A percentile compares a stretch with the other conserved stretches of the same genome.
Evolutionary conservation across 352 stramenopile species (phyloP).

Genomic region (Phytophthora idaei): DNA sequence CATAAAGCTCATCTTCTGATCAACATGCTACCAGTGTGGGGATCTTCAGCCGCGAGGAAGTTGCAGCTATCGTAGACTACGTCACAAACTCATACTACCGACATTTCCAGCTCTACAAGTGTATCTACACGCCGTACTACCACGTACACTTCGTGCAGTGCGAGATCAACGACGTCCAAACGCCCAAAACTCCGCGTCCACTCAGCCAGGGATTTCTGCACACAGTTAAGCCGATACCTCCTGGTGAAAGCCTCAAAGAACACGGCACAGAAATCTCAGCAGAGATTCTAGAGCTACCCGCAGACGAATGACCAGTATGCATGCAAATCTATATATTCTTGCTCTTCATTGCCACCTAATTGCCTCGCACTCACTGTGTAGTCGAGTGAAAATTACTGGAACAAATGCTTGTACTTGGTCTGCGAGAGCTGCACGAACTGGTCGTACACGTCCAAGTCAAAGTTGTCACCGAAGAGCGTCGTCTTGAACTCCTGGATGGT

Average conservation of each 20-base stretch:
- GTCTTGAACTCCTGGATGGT: slow-evolving; percentile 88
- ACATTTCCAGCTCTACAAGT: slow-evolving; percentile 84
- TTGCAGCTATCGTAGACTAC: slow-evolving; percentile 69
- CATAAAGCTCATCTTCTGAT: not conserved
- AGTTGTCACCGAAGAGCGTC: slow-evolving; percentile 82
- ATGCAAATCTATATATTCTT: slow-evolving; percentile 37
- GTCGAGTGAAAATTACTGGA: slow-evolving; percentile 48
- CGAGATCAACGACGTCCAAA: slow-evolving; percentile 52
- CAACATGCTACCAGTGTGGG: slow-evolving; percentile 40
- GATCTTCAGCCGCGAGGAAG: slow-evolving; percentile 61
- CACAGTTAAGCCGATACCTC: slow-evolving; percentile 6
- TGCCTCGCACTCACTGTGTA: not conserved
- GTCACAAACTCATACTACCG: slow-evolving; percentile 82
- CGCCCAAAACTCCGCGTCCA: slow-evolving; percentile 36
- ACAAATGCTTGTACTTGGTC: slow-evolving; percentile 73
- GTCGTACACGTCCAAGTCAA: slow-evolving; percentile 85
- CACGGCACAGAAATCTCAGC: slow-evolving; percentile 2
- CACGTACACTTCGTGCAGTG: slow-evolving; percentile 59
- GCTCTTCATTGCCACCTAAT: slow-evolving; percentile 7
- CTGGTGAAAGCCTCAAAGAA: slow-evolving; percentile 2
- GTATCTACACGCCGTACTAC: slow-evolving; percentile 71
- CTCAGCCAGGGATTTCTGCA: slow-evolving; percentile 54
- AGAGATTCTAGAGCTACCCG: slow-evolving; percentile 2
- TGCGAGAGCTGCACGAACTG: slow-evolving; percentile 81
- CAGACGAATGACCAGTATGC: slow-evolving; percentile 4